Evolutionary conservation across 768 basidiomycete species (phyloP).

Genomic region (Leccinum boreale): DNA sequence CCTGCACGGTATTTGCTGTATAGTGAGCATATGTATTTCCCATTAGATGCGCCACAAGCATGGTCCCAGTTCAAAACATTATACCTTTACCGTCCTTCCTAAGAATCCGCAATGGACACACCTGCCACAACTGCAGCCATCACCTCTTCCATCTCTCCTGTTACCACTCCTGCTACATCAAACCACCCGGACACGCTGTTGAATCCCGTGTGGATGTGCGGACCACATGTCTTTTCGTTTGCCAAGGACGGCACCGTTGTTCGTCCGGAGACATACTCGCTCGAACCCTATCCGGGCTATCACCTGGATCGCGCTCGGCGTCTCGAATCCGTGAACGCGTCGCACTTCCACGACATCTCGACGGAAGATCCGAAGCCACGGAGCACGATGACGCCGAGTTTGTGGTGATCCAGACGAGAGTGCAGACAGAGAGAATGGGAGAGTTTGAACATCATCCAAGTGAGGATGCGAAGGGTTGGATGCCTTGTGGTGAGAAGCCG

Average conservation of each 20-base stretch:
- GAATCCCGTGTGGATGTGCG: too few species aligned
- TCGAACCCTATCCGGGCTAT: slow-evolving; percentile 3
- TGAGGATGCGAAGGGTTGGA: too few species aligned
- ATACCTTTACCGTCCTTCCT: neutral
- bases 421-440: neutral
- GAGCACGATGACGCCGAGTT: slow-evolving; percentile 15
- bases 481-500: neutral
- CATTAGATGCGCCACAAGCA: neutral
- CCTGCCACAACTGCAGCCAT: neutral
- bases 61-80: neutral
- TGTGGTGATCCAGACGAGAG: neutral
- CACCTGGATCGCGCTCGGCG: neutral
- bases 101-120: neutral
- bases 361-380: slow-evolving; percentile 6
- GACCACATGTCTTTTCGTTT: neutral
- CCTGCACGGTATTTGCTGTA: neutral
- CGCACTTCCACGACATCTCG: neutral
- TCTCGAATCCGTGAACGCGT: neutral
- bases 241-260: neutral
- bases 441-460: too few species aligned
- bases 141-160: neutral
- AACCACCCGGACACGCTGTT: slow-evolving; percentile 28
- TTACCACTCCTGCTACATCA: neutral
- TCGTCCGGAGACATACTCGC: neutral
- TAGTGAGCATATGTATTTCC: neutral